Evolutionary conservation across 352 stramenopile genomes (phyloP).

Genomic region (Blastocystis sp.): DNA sequence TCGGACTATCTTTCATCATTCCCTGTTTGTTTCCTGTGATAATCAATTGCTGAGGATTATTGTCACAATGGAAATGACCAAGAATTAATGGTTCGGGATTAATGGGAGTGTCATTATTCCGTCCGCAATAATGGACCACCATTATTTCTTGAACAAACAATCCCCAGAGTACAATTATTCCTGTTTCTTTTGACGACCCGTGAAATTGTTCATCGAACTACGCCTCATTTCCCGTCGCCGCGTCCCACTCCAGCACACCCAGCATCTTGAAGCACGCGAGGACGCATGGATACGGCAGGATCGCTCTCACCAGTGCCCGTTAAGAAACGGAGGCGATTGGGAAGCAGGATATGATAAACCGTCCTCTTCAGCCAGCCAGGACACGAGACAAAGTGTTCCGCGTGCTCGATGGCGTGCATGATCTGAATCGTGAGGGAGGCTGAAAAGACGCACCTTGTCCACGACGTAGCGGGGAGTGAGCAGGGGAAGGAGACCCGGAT

Average conservation of each 20-base stretch:
- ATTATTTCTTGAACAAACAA: constrained; percentile 9
- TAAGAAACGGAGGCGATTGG: neutral
- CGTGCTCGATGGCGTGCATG: constrained; percentile 40
- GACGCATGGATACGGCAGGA: constrained; percentile 5
- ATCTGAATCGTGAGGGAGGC: neutral
- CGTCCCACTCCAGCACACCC: constrained; percentile 15
- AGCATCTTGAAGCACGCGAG: constrained; percentile 12
- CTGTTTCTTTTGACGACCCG: constrained; percentile 24
- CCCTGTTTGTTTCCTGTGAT: neutral
- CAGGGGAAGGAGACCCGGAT: constrained; percentile 13
- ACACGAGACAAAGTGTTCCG: constrained; percentile 32
- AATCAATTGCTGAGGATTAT: neutral
- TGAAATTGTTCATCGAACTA: constrained; percentile 56
- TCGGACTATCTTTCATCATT: constrained; percentile 3
- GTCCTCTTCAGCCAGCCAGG: neutral
- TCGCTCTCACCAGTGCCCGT: neutral
- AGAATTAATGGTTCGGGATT: too few species aligned
- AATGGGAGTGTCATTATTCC: too few species aligned
- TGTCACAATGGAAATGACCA: too few species aligned
- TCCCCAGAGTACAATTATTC: neutral
- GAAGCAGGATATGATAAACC: constrained; percentile 25
- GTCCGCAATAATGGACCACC: too few species aligned
- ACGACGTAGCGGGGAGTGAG: constrained; percentile 18
- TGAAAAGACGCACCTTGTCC: neutral
- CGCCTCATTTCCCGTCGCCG: neutral